Base-by-base conservation (phyloP, 73 alveolate species). In the Tetrahymena thermophila region DNA sequence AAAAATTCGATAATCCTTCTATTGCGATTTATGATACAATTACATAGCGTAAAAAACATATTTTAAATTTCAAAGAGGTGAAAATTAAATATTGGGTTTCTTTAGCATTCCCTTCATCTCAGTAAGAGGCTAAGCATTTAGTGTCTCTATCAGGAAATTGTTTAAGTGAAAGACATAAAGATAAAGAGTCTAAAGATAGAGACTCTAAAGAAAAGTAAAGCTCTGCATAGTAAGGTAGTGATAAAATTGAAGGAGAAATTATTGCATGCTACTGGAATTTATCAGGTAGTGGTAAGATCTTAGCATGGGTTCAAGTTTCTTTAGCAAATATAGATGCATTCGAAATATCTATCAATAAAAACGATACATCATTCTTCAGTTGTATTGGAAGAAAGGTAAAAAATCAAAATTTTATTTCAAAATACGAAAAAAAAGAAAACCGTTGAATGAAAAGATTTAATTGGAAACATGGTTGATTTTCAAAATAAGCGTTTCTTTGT, bases 21-120 rank as follows among this genome's bases (percentile, higher is more conserved):
- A 95, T 95, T 35, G 42, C 56, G 55, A 95, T 95, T 89, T 95
- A 95, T 43, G 97, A 95, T 25, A 95, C 97, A 10, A 95, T 95
- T 94, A 85, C 97, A n/a, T 42, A 95, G 37, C 93, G 94, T 84
- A 95, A 89, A 35, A 95, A 95, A 42, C 58, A 94, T 37, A 95
- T 94, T 15, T 94, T 95, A 17, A 85, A 55, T 43, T 95, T 85
- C 38, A 55, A 95, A 19, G 97, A 95, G 35, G 95, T 43, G 28
- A 71, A 71, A 71, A 71, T 95, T 31, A 95, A 95, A 37, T 94
- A 95, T 42, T 95, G 97, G 97, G 95, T 50, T 31, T 95, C 97
- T 31, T 93, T 95, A 37, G 97, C 97, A 89, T 95, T 95, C 84
- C 95, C 95, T 14, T 94, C 97, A n/a, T 37, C 84, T 35, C 94